Evolutionary conservation across 2,329 filamentous ascomycete species (phyloP).

Genomic region (Botrytis elliptica): DNA sequence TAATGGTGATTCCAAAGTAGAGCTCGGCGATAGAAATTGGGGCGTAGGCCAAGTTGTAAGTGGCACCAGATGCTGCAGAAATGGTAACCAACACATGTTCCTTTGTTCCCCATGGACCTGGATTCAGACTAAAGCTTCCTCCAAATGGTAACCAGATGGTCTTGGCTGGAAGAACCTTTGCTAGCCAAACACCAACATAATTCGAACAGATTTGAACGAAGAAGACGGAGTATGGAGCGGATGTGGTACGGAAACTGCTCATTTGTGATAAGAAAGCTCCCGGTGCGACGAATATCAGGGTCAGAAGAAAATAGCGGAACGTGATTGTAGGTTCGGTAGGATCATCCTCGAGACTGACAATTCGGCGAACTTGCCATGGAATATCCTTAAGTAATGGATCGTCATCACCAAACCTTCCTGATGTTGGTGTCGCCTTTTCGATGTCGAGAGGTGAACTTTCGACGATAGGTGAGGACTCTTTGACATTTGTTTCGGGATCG

Average conservation of each 20-base stretch:
- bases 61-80: constrained; percentile 52
- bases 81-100: constrained; percentile 42
- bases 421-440: constrained; percentile 8
- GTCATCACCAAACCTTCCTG: constrained; percentile 41
- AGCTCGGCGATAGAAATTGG: constrained; percentile 56
- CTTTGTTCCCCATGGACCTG: constrained; percentile 36
- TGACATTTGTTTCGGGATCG: not conserved
- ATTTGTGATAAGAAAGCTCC: constrained; percentile 58
- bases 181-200: constrained; percentile 48
- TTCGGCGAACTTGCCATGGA: constrained; percentile 53
- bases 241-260: constrained; percentile 56
- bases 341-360: constrained; percentile 58
- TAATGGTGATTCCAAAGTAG: constrained; percentile 53
- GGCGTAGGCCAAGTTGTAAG: constrained; percentile 51
- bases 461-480: constrained; percentile 34
- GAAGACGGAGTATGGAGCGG: constrained; percentile 54
- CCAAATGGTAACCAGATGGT: constrained; percentile 45
- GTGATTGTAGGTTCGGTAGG: constrained; percentile 55
- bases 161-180: constrained; percentile 46
- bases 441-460: constrained; percentile 40
- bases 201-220: constrained; percentile 56
- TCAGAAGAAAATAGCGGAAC: constrained; percentile 58
- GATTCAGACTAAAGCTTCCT: constrained; percentile 43
- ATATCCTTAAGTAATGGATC: constrained; percentile 53
- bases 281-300: constrained; percentile 54